Conservation (phyloP, 768 basidiomycete genomes). For the Lactifluus subvellereus region DNA sequence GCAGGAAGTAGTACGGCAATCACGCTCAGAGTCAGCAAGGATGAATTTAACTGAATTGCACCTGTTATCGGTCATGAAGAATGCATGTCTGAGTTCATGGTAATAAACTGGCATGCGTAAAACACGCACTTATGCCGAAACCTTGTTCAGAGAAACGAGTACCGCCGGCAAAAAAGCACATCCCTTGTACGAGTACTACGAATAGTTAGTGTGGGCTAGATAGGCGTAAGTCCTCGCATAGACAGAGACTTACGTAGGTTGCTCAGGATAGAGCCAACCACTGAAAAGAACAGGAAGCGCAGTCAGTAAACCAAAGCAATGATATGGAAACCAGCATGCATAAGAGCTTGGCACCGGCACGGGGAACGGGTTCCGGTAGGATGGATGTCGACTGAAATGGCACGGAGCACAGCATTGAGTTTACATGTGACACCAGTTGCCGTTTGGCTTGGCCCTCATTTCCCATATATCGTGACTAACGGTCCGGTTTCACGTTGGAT, state of each 20-base stretch:
- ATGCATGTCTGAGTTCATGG: neutral
- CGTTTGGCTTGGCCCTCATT: neutral
- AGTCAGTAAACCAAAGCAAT: neutral
- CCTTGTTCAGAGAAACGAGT: slow-evolving; percentile 74
- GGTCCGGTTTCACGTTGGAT: neutral
- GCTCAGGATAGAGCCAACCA: slow-evolving; percentile 44
- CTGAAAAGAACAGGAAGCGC: slow-evolving; percentile 22
- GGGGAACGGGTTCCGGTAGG: neutral
- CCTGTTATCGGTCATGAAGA: slow-evolving; percentile 29
- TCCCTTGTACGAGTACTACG: slow-evolving; percentile 73
- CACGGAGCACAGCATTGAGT: neutral
- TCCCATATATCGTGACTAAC: neutral
- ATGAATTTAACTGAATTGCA: slow-evolving; percentile 67
- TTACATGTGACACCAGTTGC: neutral
- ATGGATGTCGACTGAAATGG: neutral
- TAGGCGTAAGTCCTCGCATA: neutral
- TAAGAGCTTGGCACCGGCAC: neutral
- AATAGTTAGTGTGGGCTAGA: slow-evolving; percentile 12
- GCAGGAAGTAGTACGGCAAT: slow-evolving; percentile 75
- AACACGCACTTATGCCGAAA: slow-evolving; percentile 59
- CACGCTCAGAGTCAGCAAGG: slow-evolving; percentile 71
- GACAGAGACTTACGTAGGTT: slow-evolving; percentile 35
- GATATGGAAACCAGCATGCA: neutral
- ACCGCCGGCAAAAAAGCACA: slow-evolving; percentile 89
- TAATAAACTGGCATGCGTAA: neutral